Base-by-base conservation (phyloP, 352 stramenopile species). In the Phytophthora constricta region DNA sequence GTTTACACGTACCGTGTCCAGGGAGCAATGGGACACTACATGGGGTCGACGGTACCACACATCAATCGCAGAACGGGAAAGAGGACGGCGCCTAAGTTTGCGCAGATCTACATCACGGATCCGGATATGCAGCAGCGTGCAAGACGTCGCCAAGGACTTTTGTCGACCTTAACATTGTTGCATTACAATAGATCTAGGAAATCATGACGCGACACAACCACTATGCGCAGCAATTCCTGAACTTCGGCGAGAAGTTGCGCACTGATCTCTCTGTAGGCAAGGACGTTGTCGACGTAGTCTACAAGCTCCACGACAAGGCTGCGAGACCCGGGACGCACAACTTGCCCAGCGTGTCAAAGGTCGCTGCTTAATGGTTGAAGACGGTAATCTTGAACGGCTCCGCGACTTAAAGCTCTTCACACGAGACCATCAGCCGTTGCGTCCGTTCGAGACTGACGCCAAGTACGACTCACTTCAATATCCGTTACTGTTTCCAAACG, bases 171-270 rank as follows among this genome's bases (percentile, higher is more conserved):
- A n/a, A n/a, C n/a, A n/a, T n/a, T n/a, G n/a, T n/a, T n/a, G n/a
- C n/a, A n/a, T n/a, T n/a, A n/a, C n/a, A n/a, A n/a, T n/a, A n/a
- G n/a, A n/a, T n/a, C n/a, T n/a, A n/a, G n/a, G n/a, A n/a, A n/a
- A n/a, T n/a, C n/a, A n/a, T n/a, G 31, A 39, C 7, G 13, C 7
- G 7, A 45, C 33, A 93, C 14, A 68, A 58, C 26, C 52, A 23
- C 13, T 62, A 53, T 26, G 46, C 46, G 1, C 17, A 55, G 34
- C 33, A 58, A 17, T 51, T 51, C 42, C 22, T 60, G 0, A 47
- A 13, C 1, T 54, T 48, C 46, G 41, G 50, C 0, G 41, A 67
- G 22, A 52, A 47, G 16, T 2, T 58, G 26, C n/a, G 48, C n/a
- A n/a, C n/a, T n/a, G n/a, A n/a, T n/a, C n/a, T n/a, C n/a, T n/a